Base-by-base conservation (phyloP, 2,329 filamentous ascomycete genomes). In the Mycosphaerella sp. region DNA sequence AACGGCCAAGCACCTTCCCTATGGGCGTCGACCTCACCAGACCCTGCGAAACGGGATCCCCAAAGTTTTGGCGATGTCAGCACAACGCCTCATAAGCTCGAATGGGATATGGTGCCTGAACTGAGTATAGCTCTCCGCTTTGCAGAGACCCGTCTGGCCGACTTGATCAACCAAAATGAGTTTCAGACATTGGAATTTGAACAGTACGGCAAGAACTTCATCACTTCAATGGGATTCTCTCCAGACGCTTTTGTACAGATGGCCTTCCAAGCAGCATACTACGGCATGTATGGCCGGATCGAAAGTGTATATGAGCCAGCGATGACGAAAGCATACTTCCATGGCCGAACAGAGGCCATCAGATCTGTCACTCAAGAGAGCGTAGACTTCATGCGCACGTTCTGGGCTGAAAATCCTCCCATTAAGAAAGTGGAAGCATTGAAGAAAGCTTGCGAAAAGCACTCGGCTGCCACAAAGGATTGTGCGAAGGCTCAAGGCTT, bases 241-340 rank as follows among this genome's bases (percentile, higher is more conserved):
- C 91, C 93, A 0, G 93, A 97, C 67, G 91, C 93, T 0, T 98
- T 95, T 66, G 87, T 98, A 16, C 93, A 98, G 70, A 97, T 98
- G 91, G 93, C 93, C 0, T 96, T 96, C 73, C 93, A 98, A 69
- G 91, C 91, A 4, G 91, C 93, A 1, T 97, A 98, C 74, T 98
- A 96, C 64, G 93, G 93, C 1, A 78, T 98, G 6, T 98, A 97
- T 62, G 93, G 93, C 2, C 83, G 89, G 4, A 82, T 95, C 1
- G 93, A 97, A 69, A 95, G 89, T 66, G 93, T 90, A 0, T 98
- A 98, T 68, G 93, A 98, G 70, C 93, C 93, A 6, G 91, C 93
- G 37, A 97, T 98, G 93, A 98, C 93, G 45, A 98, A 98, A 70
- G 76, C 86, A 53, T 98, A 82, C 71, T 81, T 94, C 54, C 93